Conservation (phyloP, 495 filamentous ascomycete genomes). For the Hypoxylon fuscum region DNA sequence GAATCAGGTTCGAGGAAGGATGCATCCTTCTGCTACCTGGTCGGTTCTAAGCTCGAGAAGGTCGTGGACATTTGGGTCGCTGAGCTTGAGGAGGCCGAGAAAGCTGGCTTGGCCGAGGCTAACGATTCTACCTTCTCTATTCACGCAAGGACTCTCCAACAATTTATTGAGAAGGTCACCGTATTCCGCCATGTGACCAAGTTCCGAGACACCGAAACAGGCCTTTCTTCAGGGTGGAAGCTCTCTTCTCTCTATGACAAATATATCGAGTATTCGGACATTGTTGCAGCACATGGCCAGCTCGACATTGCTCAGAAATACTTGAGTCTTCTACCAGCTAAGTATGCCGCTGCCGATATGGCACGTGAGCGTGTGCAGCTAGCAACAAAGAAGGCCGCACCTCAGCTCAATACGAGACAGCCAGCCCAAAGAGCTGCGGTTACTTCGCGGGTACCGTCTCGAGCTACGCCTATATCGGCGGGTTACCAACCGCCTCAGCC, state of each 20-base stretch:
- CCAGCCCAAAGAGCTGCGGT: constrained; percentile 31
- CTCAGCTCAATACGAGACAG: constrained; percentile 45
- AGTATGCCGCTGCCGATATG: constrained; percentile 88
- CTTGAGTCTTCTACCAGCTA: constrained; percentile 83
- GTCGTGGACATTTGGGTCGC: constrained; percentile 92
- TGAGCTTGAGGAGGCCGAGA: constrained; percentile 84
- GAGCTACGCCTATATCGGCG: constrained; percentile 14
- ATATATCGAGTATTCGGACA: constrained; percentile 96
- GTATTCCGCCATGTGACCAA: constrained; percentile 95
- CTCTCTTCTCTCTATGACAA: constrained; percentile 88
- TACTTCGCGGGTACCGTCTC: constrained; percentile 25
- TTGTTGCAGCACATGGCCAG: constrained; percentile 89
- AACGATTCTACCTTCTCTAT: constrained; percentile 88
- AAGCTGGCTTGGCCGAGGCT: constrained; percentile 71
- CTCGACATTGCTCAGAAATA: constrained; percentile 89
- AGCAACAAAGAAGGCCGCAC: constrained; percentile 74
- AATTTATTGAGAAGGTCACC: constrained; percentile 97
- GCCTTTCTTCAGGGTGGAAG: constrained; percentile 82
- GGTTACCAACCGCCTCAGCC: constrained; percentile 55
- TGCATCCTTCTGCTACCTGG: constrained; percentile 94
- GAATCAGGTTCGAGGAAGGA: constrained; percentile 81
- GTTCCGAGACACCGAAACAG: constrained; percentile 81
- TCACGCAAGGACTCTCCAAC: constrained; percentile 86
- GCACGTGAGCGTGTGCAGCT: constrained; percentile 86
- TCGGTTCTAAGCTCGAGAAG: constrained; percentile 96